Evolutionary conservation across 805 yeast genomes (phyloP), one percentile per base, ranked within the genome.

Genomic region (Zygoascus tannicola): DNA sequence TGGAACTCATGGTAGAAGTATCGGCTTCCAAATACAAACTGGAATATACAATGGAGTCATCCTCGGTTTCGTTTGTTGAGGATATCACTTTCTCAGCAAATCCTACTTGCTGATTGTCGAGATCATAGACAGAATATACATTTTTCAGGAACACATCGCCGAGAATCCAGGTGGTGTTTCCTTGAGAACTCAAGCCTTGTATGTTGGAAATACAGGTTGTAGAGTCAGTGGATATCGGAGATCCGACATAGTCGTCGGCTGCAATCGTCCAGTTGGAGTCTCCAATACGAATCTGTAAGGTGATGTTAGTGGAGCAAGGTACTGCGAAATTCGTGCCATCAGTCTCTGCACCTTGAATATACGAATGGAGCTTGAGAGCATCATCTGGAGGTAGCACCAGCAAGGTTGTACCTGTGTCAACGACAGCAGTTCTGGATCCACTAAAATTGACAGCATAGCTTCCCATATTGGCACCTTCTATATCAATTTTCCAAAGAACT

Each of bases 391-490:
- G 76, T 35, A 78, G 59, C 2, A 75, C 74, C 21, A 80, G 59
- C 2, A 80, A 72, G 0, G 85, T 79, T 2, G 85, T 78, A 19
- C 85, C 86, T 4, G 81, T 74, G 56, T 80, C 86, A 18, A 80
- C 63, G 22, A 79, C 66, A 4, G 76, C 79, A 19, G 48, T 36
- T 32, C 56, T 33, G 32, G 40, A 4, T 26, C 54, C 47, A 22
- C 65, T 54, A 45, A 74, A 72, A 3, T 53, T 44, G 12, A 68
- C 62, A 36, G 47, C 45, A 44, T 50, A 52, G 10, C 60, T 62
- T 45, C 66, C 63, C 8, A 75, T 60, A 23, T 48, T 60, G 20
- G 70, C 60, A 15, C 55, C 52, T 12, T 66, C 65, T 16, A 77
- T 59, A 22, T 56, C 56, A 14, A 78, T 60, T 40, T 75, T 62